phyloP scores from a whole-genome alignment of 306 rosid species.

The Echinosophora koreensis region DNA sequence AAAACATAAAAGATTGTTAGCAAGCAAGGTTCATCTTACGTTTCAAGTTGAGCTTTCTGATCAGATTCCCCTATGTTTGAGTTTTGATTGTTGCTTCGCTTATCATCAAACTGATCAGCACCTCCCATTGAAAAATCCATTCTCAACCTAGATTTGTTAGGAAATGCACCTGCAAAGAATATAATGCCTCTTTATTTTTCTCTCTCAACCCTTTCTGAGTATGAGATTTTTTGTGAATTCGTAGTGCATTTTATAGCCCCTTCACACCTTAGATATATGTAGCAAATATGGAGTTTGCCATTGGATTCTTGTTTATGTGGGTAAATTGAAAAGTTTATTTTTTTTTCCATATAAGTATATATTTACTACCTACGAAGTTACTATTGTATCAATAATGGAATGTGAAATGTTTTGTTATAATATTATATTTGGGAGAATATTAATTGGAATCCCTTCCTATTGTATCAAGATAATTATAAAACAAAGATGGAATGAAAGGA shows the following conservation, averaged over 20 bases:
- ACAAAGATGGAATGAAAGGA: too few relatives aligned
- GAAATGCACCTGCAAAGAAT: neutral
- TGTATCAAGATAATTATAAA: neutral
- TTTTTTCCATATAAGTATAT: neutral
- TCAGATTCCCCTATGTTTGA: too few relatives aligned
- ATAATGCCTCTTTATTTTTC: neutral
- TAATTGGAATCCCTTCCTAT: neutral
- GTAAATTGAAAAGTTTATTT: neutral
- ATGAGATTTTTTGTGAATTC: neutral
- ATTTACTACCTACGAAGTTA: too few relatives aligned
- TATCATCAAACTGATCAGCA: too few relatives aligned
- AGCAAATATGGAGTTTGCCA: neutral
- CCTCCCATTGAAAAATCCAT: conserved; percentile 39
- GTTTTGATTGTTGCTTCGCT: too few relatives aligned
- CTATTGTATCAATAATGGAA: neutral
- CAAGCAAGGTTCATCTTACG: too few relatives aligned
- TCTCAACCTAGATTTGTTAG: neutral
- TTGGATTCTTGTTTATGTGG: conserved; percentile 1
- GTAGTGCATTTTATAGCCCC: neutral
- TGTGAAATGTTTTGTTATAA: neutral
- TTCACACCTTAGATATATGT: neutral
- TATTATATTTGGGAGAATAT: conserved; percentile 4
- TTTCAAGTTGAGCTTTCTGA: too few relatives aligned
- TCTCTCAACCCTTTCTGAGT: neutral
- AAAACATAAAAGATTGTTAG: too few relatives aligned